These are phyloP conservation scores for Pichia sp. DNA, from an alignment of 1,139 yeast genomes.

Conservation along the genomic window DNA sequence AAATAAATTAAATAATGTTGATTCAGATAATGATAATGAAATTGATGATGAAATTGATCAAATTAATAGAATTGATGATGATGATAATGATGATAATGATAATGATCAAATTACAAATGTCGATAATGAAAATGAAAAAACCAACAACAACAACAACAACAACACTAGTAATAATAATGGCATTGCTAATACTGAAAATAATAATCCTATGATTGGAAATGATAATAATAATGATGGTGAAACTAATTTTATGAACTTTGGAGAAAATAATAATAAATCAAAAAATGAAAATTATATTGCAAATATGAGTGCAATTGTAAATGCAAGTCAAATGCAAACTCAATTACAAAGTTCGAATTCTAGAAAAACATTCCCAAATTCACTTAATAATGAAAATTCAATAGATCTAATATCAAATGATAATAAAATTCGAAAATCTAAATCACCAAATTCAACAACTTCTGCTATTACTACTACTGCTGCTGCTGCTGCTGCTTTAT, in stretches of 20 bases:
- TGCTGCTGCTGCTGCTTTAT: conserved; percentile 42
- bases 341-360: background rate
- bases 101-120: too few relatives aligned
- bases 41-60: too few relatives aligned
- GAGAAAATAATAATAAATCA: background rate
- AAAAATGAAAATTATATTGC: background rate
- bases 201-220: background rate
- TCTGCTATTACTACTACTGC: conserved; percentile 23
- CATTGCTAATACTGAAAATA: background rate
- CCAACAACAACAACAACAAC: background rate
- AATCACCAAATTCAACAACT: background rate
- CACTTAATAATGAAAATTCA: too few relatives aligned
- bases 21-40: too few relatives aligned
- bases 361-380: too few relatives aligned
- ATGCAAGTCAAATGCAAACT: conserved; percentile 1
- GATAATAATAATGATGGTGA: background rate
- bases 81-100: too few relatives aligned
- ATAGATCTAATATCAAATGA: too few relatives aligned
- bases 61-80: too few relatives aligned
- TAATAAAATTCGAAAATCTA: background rate
- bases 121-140: background rate
- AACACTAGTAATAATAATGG: background rate
- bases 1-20: too few relatives aligned
- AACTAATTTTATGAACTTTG: background rate
- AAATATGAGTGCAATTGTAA: background rate